Base-by-base conservation (phyloP, 208 protist species). In the Trypanosoma cruzi region DNA sequence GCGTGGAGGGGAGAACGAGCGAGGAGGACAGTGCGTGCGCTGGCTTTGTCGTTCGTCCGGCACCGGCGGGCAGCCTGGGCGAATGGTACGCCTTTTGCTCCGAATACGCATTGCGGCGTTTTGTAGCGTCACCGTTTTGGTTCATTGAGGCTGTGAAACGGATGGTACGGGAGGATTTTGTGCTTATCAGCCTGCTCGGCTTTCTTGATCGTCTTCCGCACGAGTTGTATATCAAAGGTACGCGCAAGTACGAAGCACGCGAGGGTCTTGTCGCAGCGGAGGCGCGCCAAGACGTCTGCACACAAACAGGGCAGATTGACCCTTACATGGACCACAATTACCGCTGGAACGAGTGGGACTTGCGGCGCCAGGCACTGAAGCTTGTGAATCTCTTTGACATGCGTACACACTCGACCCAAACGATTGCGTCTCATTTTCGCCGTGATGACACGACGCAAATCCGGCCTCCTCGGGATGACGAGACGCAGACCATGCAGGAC, bases 281-380 rank as follows among this genome's bases (percentile, higher is more conserved):
- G 13, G 28, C 11, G n/a, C 22, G 49, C 55, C 36, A 44, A 24
- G 79, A 87, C 55, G 86, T 62, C 16, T 75, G 64, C 13, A 95
- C 87, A 26, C 93, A 98, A 74, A 98, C 95, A 4, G 88, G 89
- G 18, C 92, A 96, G 57, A 85, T 92, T 18, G 92, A 96, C 50
- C n/a, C 78, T 16, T 88, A 91, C 76, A 90, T 88, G 36, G 90
- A 97, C 52, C 85, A 85, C 56, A 86, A 95, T 57, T 98, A 98
- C 77, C 82, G 85, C 40, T 98, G 92, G 88, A 97, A 96, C 44
- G 92, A 98, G 75, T 98, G 95, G 95, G 90, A 97, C 44, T 73
- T 98, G 52, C 86, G 95, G 8, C 88, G 92, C 20, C 83, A 93
- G 61, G 95, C 93, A 36, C 72, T 98, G n/a, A 90, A 96, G 72